These are phyloP conservation scores for Beta macrorhiza DNA, from an alignment of 179 eudicot genomes.

Conservation along the genomic window DNA sequence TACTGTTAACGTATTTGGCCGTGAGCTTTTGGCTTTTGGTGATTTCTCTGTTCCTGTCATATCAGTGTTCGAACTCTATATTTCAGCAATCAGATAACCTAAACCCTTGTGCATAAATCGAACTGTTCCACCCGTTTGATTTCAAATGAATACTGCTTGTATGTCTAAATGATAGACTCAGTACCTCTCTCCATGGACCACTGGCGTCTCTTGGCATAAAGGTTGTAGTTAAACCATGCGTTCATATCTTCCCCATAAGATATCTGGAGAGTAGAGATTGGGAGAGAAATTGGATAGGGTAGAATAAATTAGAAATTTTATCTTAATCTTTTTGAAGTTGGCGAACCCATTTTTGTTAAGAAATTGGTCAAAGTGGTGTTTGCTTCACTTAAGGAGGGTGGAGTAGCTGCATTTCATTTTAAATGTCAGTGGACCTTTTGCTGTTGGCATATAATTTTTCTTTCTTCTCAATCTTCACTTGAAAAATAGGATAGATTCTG, in stretches of 20 bases:
- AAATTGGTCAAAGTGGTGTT: neutral
- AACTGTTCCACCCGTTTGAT: neutral
- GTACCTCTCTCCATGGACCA: neutral
- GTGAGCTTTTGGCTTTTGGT: neutral
- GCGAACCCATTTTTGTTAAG: neutral
- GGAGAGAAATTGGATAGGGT: neutral
- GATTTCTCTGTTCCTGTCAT: neutral
- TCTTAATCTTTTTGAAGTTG: constrained; percentile 1
- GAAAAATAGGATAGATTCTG: neutral
- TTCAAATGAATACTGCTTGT: neutral
- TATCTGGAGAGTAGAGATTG: neutral
- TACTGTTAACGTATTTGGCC: neutral
- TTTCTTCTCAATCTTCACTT: neutral
- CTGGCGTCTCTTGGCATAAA: neutral
- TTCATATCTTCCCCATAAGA: neutral
- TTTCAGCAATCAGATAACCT: neutral
- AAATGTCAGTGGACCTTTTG: neutral
- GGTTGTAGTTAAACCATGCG: neutral
- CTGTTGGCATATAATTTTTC: neutral
- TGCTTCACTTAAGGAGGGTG: neutral
- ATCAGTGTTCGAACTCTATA: neutral
- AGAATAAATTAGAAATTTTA: neutral
- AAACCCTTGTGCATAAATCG: neutral
- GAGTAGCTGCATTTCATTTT: neutral
- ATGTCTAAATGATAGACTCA: neutral